Evolutionary conservation across 2,329 filamentous ascomycete species (phyloP), one percentile per base, ranked within the genome.

Genomic region (Paecilomyces niveus): DNA sequence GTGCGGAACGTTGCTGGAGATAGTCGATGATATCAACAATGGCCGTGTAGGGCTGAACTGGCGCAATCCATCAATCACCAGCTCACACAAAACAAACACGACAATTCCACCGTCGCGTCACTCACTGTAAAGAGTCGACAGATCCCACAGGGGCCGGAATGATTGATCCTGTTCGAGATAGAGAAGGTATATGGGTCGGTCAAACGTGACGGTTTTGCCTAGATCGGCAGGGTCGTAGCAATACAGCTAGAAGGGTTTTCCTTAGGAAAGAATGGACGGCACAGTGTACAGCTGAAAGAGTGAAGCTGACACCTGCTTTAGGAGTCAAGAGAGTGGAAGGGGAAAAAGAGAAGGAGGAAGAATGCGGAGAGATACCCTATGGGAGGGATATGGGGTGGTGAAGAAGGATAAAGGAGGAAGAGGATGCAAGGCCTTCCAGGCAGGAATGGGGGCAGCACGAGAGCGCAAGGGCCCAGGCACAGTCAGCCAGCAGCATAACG

Each of bases 251-350:
- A 54, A 55, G 26, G 26, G 5, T 29, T 29, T 29, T 29, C 26
- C 26, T 29, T 29, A 62, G 50, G 68, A 80, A 78, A 64, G 78
- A 80, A 74, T 68, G 78, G 75, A 80, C 71, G 70, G 77, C 81
- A 74, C 73, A 69, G 73, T 74, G 74, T 76, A 73, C 80, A 82
- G 81, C 82, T 84, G 74, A 86, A 85, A 76, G 83, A 86, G 80
- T 85, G 83, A 84, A 85, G 83, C 83, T 78, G 80, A 74, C 72
- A 77, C 77, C 73, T 75, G 76, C 77, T 73, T 65, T 60, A 63
- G 62, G 64, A 60, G 21, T 26, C 21, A 13, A 52, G 21, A 45
- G 50, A 52, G 58, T 57, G 58, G 55, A 59, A 60, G 60, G 63
- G 62, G 62, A 62, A 61, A 66, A 62, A 62, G 64, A 66, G 65